Conservation (phyloP, 129 eudicot genomes). For the Cynara cardunculus region DNA sequence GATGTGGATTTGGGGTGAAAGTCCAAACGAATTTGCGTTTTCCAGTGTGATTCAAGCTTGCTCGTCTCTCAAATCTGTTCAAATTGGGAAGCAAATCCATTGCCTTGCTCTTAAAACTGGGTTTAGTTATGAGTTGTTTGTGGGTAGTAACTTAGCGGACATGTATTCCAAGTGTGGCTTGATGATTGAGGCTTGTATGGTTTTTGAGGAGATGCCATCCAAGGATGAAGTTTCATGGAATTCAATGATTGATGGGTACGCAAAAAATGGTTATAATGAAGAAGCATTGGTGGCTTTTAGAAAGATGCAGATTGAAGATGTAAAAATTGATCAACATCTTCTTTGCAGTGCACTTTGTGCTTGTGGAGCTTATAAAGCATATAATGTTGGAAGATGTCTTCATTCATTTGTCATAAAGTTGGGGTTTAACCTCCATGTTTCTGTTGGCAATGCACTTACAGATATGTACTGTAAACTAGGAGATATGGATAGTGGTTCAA, state of each 20-base stretch:
- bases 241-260: slow-evolving; percentile 49
- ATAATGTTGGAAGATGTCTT: slow-evolving; percentile 29
- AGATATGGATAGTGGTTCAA: slow-evolving; percentile 44
- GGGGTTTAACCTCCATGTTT: slow-evolving; percentile 32
- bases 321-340: slow-evolving; percentile 34
- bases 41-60: slow-evolving; percentile 50
- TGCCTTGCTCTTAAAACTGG: slow-evolving; percentile 35
- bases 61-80: slow-evolving; percentile 19
- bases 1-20: slow-evolving; percentile 34
- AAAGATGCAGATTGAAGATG: slow-evolving; percentile 33
- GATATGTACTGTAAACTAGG: slow-evolving; percentile 48
- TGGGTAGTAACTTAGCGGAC: slow-evolving; percentile 56
- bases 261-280: slow-evolving; percentile 36
- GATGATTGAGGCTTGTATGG: slow-evolving; percentile 44
- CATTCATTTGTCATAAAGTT: slow-evolving; percentile 32
- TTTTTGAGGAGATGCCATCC: slow-evolving; percentile 48
- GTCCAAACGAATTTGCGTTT: slow-evolving; percentile 42
- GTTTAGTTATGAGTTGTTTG: slow-evolving; percentile 43
- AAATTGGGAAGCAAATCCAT: slow-evolving; percentile 38
- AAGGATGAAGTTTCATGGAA: slow-evolving; percentile 54
- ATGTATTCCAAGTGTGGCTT: slow-evolving; percentile 47
- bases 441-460: slow-evolving; percentile 40
- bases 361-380: slow-evolving; percentile 33
- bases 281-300: slow-evolving; percentile 38
- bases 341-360: slow-evolving; percentile 37